Evolutionary conservation across 1,139 yeast genomes (phyloP), one percentile per base, ranked within the genome.

Genomic region (Taphrina wiesneri): DNA sequence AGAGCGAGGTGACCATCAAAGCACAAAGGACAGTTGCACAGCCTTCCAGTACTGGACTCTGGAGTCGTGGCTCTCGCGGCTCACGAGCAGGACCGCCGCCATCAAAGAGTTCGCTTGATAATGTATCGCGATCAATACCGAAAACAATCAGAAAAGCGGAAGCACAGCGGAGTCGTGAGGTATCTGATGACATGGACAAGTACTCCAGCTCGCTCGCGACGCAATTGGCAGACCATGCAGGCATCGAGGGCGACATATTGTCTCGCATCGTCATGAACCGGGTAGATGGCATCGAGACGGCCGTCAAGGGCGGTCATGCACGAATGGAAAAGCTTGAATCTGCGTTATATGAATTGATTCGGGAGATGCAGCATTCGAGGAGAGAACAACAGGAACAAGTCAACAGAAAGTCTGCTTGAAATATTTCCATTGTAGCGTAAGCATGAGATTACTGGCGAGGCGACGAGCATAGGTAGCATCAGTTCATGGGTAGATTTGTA

Each of bases 131-230:
- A 3, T 45, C 49, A 7, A 9, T 45, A 2, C 49, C 49, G n/a
- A 45, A 45, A 21, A 21, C 49, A 9, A 45, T 45, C 49, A 45
- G 28, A n/a, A 5, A 11, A 13, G n/a, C 49, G 11, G 49, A 23
- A 21, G n/a, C 49, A n/a, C 26, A 45, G 49, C 49, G 49, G n/a
- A 7, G 5, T 2, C 25, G 49, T 13, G 49, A 45, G 9, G 49
- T 23, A 7, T 15, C 46, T 11, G 19, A 19, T 5, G 59, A 54
- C 28, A 4, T 54, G 34, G 49, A 21, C 25, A 25, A 54, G 45
- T 54, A 54, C 28, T 39, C 64, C 11, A 60, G 64, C 51, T 60
- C 64, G 23, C 41, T 60, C 15, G 64, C 64, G 30, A 60, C 64
- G 17, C 64, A 60, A 21, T 46, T 60, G 7, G 64, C 64, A 6